Conservation (phyloP, 2,329 filamentous ascomycete genomes). For the Aspergillus pseudoterreus region DNA sequence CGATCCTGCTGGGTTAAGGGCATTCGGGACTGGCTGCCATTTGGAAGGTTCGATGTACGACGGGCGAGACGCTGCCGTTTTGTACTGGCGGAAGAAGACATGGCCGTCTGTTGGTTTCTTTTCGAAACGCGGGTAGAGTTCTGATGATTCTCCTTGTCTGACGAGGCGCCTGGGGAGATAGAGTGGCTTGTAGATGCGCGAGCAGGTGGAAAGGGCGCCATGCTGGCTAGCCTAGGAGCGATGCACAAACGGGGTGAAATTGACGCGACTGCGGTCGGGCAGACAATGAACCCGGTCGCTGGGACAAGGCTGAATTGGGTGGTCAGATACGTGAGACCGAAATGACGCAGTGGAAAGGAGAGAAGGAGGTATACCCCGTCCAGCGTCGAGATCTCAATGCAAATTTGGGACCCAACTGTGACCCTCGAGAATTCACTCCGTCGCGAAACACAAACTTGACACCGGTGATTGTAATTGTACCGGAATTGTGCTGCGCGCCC, state of each 20-base stretch:
- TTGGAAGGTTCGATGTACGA: conserved; percentile 24
- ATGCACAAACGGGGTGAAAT: conserved; percentile 8
- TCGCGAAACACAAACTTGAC: not conserved
- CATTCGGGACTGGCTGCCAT: conserved; percentile 22
- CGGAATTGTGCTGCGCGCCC: not conserved
- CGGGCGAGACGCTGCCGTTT: conserved; percentile 47
- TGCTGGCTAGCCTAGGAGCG: conserved; percentile 16
- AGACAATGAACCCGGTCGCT: not conserved
- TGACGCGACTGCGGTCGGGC: conserved; percentile 6
- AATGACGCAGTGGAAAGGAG: not conserved
- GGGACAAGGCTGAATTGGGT: conserved; percentile 1
- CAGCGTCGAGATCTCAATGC: no score
- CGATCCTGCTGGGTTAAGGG: conserved; percentile 25
- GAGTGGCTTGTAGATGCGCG: conserved; percentile 17
- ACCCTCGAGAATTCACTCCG: no score
- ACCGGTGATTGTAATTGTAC: not conserved
- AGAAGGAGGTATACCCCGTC: no score
- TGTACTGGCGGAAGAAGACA: conserved; percentile 30
- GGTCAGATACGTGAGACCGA: not conserved
- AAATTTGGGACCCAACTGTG: not conserved
- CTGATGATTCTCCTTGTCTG: conserved; percentile 49
- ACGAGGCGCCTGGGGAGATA: conserved; percentile 36
- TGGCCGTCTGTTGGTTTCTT: conserved; percentile 37
- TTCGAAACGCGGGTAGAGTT: conserved; percentile 33
- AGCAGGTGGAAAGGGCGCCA: conserved; percentile 23